Base-by-base conservation (phyloP, 2,329 filamentous ascomycete species). In the Colletotrichum endophyticum region DNA sequence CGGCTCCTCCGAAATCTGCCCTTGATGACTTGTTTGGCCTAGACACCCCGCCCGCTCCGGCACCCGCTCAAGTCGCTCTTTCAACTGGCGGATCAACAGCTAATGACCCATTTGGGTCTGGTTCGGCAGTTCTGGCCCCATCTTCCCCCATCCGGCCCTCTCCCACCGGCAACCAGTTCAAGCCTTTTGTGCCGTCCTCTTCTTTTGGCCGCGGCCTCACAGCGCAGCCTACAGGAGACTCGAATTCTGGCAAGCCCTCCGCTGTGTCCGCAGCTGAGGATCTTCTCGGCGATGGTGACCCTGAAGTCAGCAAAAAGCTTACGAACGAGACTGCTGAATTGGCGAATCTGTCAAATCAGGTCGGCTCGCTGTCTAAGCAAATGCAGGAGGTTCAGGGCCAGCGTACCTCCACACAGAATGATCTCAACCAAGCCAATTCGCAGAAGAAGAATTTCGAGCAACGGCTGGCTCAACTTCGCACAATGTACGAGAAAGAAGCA, bases 371-470 rank as follows among this genome's bases (percentile, higher is more conserved):
- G 72, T 94, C 96, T 0, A 98, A 94, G 82, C 96, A 99, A 86
- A 98, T 98, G 92, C 95, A 98, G 83, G 95, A 96, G 80, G 94
- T 98, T 3, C 95, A 98, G 83, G 92, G 90, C 39, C 96, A 98
- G 85, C 94, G 96, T 78, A 91, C 88, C 7, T 91, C 92, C 3
- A 94, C 94, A 0, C 96, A 98, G 84, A 94, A 94, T 78, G 95
- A 98, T 75, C 87, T 99, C 68, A 94, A 91, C 77, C 95, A 96
- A 81, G 93, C 95, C 36, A 95, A 91, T 68, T 92, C 93, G 15
- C 96, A 99, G 84, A 99, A 98, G 87, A 94, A 94, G 80, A 96
- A 98, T 82, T 96, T 99, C 79, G 97, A 99, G 87, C 90, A 94
- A 79, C 94, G 97, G 27, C 88, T 99, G 32, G 92, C 95, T 6